A percentile compares a stretch with the other conserved stretches of the same genome.
Evolutionary conservation across 768 basidiomycete species (phyloP).

Genomic region (Collybiopsis luxurians): DNA sequence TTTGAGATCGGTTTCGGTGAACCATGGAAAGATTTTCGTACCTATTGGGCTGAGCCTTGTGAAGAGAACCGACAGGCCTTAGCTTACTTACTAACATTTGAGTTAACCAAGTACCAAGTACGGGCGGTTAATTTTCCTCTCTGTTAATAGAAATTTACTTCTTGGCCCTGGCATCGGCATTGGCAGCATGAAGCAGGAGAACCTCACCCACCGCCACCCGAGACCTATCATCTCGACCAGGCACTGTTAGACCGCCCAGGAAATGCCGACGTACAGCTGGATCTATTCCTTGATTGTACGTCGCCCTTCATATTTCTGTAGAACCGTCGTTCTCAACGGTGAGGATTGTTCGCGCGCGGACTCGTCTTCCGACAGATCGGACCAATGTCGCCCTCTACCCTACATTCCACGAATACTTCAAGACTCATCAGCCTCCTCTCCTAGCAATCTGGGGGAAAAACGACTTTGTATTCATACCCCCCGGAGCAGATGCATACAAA

Average conservation of each 20-base stretch:
- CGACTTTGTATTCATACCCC: conserved; percentile 40
- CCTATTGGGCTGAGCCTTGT: conserved; percentile 29
- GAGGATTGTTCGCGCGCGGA: too few relatives aligned
- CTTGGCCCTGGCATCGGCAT: not conserved
- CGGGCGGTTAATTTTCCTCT: too few relatives aligned
- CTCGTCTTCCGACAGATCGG: too few relatives aligned
- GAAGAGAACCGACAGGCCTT: conserved; percentile 24
- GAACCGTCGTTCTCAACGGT: too few relatives aligned
- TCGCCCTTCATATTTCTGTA: not conserved
- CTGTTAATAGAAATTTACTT: too few relatives aligned
- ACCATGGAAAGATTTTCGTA: conserved; percentile 35
- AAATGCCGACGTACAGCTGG: conserved; percentile 40
- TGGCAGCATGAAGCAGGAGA: conserved; percentile 36
- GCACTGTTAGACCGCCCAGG: conserved; percentile 36
- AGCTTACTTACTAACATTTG: conserved; percentile 20
- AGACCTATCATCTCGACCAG: conserved; percentile 41
- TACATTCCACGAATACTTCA: conserved; percentile 41
- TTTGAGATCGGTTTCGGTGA: conserved; percentile 41
- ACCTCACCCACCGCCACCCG: conserved; percentile 32
- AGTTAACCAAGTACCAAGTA: conserved; percentile 32
- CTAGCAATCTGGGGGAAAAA: conserved; percentile 49
- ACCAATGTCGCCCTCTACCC: conserved; percentile 44
- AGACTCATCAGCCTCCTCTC: conserved; percentile 34
- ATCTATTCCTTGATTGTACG: conserved; percentile 33
- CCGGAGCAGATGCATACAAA: conserved; percentile 44